Evolutionary conservation across 2,329 filamentous ascomycete species (phyloP).

Genomic region (Aspergillus spinulosporus): DNA sequence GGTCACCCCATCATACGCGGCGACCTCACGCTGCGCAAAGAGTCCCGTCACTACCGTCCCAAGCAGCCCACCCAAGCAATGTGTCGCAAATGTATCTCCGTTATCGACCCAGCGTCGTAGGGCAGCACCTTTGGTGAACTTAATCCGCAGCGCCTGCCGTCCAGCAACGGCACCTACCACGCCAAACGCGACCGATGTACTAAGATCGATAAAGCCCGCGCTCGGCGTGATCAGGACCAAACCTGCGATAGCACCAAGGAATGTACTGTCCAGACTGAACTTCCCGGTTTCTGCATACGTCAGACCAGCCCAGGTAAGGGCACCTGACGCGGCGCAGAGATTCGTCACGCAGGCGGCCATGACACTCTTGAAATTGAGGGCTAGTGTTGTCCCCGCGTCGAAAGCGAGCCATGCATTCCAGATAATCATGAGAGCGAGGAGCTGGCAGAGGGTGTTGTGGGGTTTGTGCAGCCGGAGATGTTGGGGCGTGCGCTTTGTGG

Average conservation of each 20-base stretch:
- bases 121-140: slow-evolving; percentile 52
- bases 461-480: slow-evolving; percentile 51
- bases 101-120: slow-evolving; percentile 55
- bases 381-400: slow-evolving; percentile 52
- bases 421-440: slow-evolving; percentile 52
- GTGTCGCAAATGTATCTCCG: slow-evolving; percentile 57
- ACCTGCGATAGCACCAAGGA: slow-evolving; percentile 56
- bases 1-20: slow-evolving; percentile 51
- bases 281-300: slow-evolving; percentile 46
- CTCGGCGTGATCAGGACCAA: slow-evolving; percentile 56
- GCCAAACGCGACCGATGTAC: slow-evolving; percentile 52
- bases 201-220: slow-evolving; percentile 53
- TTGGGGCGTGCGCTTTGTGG: slow-evolving; percentile 46
- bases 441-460: slow-evolving; percentile 51
- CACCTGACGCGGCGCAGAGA: slow-evolving; percentile 50
- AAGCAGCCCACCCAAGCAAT: slow-evolving; percentile 54
- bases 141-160: slow-evolving; percentile 55
- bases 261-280: slow-evolving; percentile 53
- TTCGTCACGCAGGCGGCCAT: slow-evolving; percentile 54
- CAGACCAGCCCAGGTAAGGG: slow-evolving; percentile 50
- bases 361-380: slow-evolving; percentile 52
- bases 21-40: slow-evolving; percentile 54
- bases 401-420: slow-evolving; percentile 56
- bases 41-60: slow-evolving; percentile 54
- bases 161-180: slow-evolving; percentile 50